These are phyloP conservation scores for Selenicereus undatus DNA, from an alignment of 148 eudicot genomes.

Conservation along the genomic window DNA sequence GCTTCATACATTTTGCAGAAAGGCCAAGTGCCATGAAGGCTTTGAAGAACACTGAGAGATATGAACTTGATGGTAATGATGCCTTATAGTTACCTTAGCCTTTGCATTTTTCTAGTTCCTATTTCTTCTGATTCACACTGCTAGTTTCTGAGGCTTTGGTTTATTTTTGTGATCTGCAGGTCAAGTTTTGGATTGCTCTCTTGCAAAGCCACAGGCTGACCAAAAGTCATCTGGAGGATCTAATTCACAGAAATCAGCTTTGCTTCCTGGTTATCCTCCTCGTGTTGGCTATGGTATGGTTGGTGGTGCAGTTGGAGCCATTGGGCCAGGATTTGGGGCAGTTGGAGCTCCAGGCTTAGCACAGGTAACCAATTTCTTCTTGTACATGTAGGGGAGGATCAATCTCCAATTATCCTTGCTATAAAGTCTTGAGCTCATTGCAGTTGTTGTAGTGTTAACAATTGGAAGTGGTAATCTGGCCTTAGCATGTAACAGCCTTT, in stretches of 20 bases:
- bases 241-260: slow-evolving; percentile 52
- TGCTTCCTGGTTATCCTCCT: slow-evolving; percentile 67
- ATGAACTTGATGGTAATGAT: slow-evolving; percentile 73
- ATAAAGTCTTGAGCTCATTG: background rate
- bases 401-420: background rate
- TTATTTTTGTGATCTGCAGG: slow-evolving; percentile 38
- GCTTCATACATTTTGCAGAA: slow-evolving; percentile 87
- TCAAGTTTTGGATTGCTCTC: slow-evolving; percentile 77
- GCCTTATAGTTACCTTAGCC: background rate
- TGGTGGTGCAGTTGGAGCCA: slow-evolving; percentile 64
- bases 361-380: slow-evolving; percentile 44
- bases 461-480: background rate
- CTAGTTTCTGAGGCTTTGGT: background rate
- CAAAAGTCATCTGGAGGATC: slow-evolving; percentile 63
- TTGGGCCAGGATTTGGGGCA: slow-evolving; percentile 67
- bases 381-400: slow-evolving; percentile 1
- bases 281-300: slow-evolving; percentile 70
- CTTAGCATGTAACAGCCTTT: background rate
- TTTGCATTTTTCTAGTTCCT: background rate
- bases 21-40: slow-evolving; percentile 83
- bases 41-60: slow-evolving; percentile 70
- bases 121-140: background rate
- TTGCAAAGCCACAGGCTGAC: slow-evolving; percentile 94
- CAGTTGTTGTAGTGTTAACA: background rate
- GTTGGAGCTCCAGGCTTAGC: slow-evolving; percentile 58